Conservation (phyloP, 2,329 filamentous ascomycete genomes). For the Aspergillus tubingensis region DNA sequence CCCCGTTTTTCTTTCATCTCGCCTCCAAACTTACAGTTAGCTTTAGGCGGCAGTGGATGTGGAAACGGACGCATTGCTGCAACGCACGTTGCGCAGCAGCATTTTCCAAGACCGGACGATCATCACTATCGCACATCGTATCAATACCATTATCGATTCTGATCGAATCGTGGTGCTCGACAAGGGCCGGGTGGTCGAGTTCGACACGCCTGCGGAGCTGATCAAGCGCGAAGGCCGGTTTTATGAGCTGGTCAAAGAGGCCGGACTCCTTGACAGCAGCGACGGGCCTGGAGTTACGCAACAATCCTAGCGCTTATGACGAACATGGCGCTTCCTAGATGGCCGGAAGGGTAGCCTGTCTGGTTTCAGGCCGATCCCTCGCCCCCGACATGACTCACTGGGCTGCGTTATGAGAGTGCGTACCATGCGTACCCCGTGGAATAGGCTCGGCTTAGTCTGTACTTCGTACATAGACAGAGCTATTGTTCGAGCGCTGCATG, state of each 20-base stretch:
- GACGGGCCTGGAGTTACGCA: constrained; percentile 36
- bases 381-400: constrained; percentile 2
- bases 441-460: constrained; percentile 8
- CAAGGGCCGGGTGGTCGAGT: constrained; percentile 85
- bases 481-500: constrained; percentile 7
- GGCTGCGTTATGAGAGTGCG: background rate
- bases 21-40: constrained; percentile 20
- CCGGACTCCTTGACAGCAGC: constrained; percentile 65
- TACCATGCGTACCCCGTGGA: constrained; percentile 2
- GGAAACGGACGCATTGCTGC: constrained; percentile 66
- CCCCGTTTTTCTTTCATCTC: background rate
- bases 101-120: constrained; percentile 90
- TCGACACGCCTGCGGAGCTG: constrained; percentile 80
- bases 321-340: constrained; percentile 7
- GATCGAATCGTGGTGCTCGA: constrained; percentile 94
- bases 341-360: constrained; percentile 6
- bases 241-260: constrained; percentile 87
- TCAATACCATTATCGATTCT: constrained; percentile 90
- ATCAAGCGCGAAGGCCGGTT: constrained; percentile 77
- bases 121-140: constrained; percentile 96
- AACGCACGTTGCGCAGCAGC: constrained; percentile 63
- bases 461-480: constrained; percentile 1
- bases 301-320: constrained; percentile 9
- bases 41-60: constrained; percentile 66
- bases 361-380: constrained; percentile 9